Conservation (phyloP, 352 stramenopile genomes). For the Hyaloperonospora brassicae region DNA sequence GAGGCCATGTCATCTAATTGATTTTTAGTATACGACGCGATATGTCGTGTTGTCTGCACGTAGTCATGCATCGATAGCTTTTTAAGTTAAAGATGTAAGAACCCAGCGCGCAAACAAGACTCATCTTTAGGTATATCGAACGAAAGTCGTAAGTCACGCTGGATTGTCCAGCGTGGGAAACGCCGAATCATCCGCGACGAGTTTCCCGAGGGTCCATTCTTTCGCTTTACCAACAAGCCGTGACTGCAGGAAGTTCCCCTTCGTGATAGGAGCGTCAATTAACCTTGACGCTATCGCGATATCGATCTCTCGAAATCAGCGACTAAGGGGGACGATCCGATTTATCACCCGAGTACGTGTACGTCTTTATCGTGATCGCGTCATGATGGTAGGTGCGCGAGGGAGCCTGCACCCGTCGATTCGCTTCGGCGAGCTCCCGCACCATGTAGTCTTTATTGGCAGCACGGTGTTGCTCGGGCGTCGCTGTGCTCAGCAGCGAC, state of each 20-base stretch:
- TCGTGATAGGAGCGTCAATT: not conserved
- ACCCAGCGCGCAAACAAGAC: not conserved
- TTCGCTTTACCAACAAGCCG: not conserved
- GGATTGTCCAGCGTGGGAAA: not conserved
- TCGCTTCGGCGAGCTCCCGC: slow-evolving; percentile 4
- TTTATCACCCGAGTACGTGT: not conserved
- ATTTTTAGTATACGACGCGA: no score
- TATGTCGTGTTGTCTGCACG: no score
- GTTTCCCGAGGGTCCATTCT: not conserved
- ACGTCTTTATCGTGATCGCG: slow-evolving; percentile 4
- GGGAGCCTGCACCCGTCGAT: slow-evolving; percentile 5
- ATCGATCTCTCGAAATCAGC: slow-evolving; percentile 1
- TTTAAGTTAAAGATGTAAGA: no score
- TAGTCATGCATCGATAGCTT: no score
- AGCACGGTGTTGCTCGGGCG: not conserved
- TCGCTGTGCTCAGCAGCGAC: not conserved
- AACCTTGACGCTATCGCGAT: slow-evolving; percentile 1
- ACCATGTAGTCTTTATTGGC: not conserved
- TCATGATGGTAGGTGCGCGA: slow-evolving; percentile 2
- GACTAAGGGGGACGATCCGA: slow-evolving; percentile 1
- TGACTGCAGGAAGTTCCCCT: not conserved
- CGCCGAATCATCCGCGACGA: not conserved
- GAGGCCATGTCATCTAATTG: no score
- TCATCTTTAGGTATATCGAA: not conserved
- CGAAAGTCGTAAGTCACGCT: not conserved